Evolutionary conservation across 2,329 filamentous ascomycete genomes (phyloP).

Genomic region (Ophiostoma sp.): DNA sequence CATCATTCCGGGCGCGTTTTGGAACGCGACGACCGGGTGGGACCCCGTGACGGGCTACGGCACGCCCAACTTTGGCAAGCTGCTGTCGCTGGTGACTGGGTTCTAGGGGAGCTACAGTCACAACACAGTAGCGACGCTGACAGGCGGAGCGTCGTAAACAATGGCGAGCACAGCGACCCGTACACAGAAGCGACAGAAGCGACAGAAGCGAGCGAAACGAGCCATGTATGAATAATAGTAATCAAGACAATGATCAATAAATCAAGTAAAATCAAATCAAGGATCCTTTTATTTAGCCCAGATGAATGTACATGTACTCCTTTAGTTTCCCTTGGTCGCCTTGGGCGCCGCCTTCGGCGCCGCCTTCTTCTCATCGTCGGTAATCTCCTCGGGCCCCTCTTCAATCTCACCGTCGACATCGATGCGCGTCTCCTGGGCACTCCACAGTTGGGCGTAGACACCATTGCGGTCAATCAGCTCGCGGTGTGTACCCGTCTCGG

Average conservation of each 20-base stretch:
- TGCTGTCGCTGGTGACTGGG: conserved; percentile 26
- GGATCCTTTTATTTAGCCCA: neutral
- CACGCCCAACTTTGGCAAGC: conserved; percentile 31
- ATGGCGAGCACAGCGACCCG: too few relatives aligned
- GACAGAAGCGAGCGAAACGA: neutral
- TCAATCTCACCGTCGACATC: conserved; percentile 26
- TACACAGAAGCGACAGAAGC: too few relatives aligned
- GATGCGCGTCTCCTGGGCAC: conserved; percentile 39
- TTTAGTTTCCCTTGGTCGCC: neutral
- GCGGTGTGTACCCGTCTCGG: conserved; percentile 83
- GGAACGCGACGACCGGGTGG: conserved; percentile 32
- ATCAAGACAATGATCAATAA: neutral
- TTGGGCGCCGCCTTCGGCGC: too few relatives aligned
- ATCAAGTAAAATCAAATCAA: neutral
- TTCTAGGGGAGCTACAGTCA: conserved; percentile 5
- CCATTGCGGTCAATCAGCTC: conserved; percentile 76
- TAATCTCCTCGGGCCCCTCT: conserved; percentile 23
- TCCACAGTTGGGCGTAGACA: conserved; percentile 89
- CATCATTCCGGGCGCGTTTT: conserved; percentile 28
- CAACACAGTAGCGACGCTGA: too few relatives aligned
- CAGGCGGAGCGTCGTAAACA: neutral
- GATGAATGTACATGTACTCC: neutral
- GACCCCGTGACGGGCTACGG: conserved; percentile 31
- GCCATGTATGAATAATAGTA: neutral
- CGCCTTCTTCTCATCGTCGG: conserved; percentile 23